Base-by-base conservation (phyloP, 2,329 filamentous ascomycete species). In the Clonostachys solani region DNA sequence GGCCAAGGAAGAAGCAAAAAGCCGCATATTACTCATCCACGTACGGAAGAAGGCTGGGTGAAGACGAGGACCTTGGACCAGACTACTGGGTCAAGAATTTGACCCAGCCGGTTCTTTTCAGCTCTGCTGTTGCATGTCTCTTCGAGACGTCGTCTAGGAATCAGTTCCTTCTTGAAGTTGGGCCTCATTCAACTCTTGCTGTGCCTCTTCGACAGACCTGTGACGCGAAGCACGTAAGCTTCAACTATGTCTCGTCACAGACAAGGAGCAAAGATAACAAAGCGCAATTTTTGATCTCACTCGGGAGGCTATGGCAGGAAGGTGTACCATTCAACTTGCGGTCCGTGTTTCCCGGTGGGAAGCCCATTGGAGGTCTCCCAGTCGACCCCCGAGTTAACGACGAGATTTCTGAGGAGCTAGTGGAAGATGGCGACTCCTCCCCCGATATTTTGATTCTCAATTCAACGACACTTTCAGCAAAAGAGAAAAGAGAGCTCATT, bases 81-180 rank as follows among this genome's bases (percentile, higher is more conserved):
- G 23, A 37, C 4, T 53, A 53, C 40, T 53, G 51, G 51, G 45
- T 50, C n/a, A 34, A 40, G 5, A 53, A 53, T 23, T 17, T 53
- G 6, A 49, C 47, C 19, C 49, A 50, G 3, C 50, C 47, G 1
- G 51, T 53, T 2, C 44, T 48, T 2, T 53, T 53, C 42, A 40
- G 43, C 6, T 35, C 41, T 6, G 48, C 51, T 12, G 46, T 52
- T 8, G 38, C 43, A 5, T 9, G n/a, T 9, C 42, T 50, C 15
- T 33, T 53, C 5, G 50, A 58, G 35, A 47, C 60, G 35, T n/a
- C 23, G 7, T 56, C 65, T 12, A 40, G 67, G 13, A n/a, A 33
- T 1, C 12, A n/a, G 18, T 12, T 44, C 33, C 10, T 50, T n/a
- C 41, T 54, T 3, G 52, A 54, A 40, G 48, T 54, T 19, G 52